Percentiles rank a stretch among this genome's conserved stretches.
phyloP scores from a whole-genome alignment of 2,329 filamentous ascomycete genomes.

The Penicillium brevicompactum region DNA sequence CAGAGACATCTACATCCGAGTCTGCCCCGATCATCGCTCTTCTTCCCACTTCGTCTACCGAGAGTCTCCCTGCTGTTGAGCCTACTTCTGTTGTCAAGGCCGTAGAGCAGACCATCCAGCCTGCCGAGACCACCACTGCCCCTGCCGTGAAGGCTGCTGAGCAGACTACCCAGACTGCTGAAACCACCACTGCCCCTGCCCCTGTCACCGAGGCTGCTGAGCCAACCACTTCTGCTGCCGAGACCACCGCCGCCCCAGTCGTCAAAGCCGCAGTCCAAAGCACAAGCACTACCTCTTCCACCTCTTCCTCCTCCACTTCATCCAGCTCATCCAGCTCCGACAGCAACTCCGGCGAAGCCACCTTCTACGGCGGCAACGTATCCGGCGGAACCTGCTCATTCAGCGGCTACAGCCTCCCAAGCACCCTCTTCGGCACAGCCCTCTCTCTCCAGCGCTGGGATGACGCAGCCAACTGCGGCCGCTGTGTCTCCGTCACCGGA shows the following conservation, averaged over 20 bases:
- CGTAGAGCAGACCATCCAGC: background rate
- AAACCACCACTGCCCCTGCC: slow-evolving; percentile 3
- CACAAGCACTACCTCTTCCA: slow-evolving; percentile 7
- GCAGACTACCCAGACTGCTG: slow-evolving; percentile 1
- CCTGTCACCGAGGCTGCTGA: background rate
- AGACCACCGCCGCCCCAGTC: background rate
- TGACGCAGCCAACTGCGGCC: slow-evolving; percentile 58
- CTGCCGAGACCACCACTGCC: slow-evolving; percentile 1
- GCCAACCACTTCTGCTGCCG: background rate
- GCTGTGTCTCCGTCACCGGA: slow-evolving; percentile 59
- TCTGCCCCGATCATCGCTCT: background rate
- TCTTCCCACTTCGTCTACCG: background rate
- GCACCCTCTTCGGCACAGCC: slow-evolving; percentile 61
- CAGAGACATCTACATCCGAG: slow-evolving; percentile 5
- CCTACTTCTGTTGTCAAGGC: background rate
- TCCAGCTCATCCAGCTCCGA: background rate
- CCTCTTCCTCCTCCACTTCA: slow-evolving; percentile 15
- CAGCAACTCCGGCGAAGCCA: slow-evolving; percentile 46
- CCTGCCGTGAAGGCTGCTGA: background rate
- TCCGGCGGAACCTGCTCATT: slow-evolving; percentile 66
- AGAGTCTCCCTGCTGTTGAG: background rate
- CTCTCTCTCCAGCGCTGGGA: slow-evolving; percentile 60
- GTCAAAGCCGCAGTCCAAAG: slow-evolving; percentile 1
- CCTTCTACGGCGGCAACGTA: slow-evolving; percentile 60
- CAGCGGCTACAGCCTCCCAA: slow-evolving; percentile 63